Conservation (phyloP, 371 early-diverging fungal genomes). For the Caulochytrium protostelioides region DNA sequence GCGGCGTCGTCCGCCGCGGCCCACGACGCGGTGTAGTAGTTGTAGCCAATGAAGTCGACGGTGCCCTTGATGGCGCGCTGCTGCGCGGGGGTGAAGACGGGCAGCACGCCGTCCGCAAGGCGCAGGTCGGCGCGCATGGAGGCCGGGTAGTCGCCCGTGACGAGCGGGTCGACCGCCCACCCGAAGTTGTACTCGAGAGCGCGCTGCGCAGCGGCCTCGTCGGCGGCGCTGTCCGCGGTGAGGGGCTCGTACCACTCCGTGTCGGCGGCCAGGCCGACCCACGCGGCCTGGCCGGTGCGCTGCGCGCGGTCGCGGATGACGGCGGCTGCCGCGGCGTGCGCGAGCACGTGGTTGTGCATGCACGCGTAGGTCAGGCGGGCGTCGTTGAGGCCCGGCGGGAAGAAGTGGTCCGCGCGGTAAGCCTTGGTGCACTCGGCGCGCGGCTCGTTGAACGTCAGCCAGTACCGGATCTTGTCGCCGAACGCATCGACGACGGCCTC, state of each 20-base stretch:
- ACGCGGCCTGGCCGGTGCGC: too few relatives aligned
- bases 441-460: constrained; percentile 14
- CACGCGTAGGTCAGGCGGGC: constrained; percentile 3
- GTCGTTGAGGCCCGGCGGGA: constrained; percentile 4
- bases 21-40: constrained; percentile 9
- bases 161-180: too few relatives aligned
- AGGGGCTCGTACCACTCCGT: too few relatives aligned
- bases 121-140: too few relatives aligned
- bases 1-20: too few relatives aligned
- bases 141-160: too few relatives aligned
- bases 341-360: constrained; percentile 1
- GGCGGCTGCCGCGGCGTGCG: constrained; percentile 7
- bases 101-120: too few relatives aligned
- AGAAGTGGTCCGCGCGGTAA: constrained; percentile 1
- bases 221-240: too few relatives aligned
- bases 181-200: too few relatives aligned
- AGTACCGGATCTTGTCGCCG: constrained; percentile 10
- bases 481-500: constrained; percentile 6
- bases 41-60: constrained; percentile 9
- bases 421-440: constrained; percentile 10
- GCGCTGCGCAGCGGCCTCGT: too few relatives aligned
- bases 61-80: constrained; percentile 4
- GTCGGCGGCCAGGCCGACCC: too few relatives aligned
- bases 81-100: constrained; percentile 5
- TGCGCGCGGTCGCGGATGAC: too few relatives aligned